A percentile compares a stretch with the other conserved stretches of the same genome.
phyloP scores from a whole-genome alignment of 1,139 yeast genomes.

The Suhomyces taliae region DNA sequence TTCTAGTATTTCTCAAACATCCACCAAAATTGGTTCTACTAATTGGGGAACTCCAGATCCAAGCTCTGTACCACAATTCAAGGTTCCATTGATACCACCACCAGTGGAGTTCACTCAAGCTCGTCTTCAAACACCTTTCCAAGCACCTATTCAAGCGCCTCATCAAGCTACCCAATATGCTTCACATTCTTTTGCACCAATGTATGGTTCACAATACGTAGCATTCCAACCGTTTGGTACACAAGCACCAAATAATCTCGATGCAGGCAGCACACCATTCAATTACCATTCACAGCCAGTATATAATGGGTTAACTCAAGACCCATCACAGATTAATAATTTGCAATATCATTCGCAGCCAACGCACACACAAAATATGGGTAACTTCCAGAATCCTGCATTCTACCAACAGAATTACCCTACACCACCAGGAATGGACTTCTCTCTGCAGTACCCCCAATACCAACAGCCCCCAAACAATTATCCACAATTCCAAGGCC shows the following conservation, averaged over 20 bases:
- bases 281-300: constrained; percentile 5
- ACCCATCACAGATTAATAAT: too few species aligned
- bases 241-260: constrained; percentile 2
- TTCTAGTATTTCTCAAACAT: background rate
- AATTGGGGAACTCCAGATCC: constrained; percentile 3
- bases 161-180: constrained; percentile 5
- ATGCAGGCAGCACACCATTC: constrained; percentile 12
- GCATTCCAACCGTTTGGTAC: constrained; percentile 6
- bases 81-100: constrained; percentile 1
- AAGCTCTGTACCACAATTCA: constrained; percentile 1
- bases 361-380: background rate
- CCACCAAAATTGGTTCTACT: background rate
- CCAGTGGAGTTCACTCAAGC: background rate
- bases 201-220: background rate
- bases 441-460: background rate
- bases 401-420: background rate
- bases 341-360: background rate
- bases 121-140: constrained; percentile 1
- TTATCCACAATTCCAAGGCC: background rate
- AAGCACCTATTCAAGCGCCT: constrained; percentile 1
- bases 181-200: background rate
- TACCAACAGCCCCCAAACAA: background rate
- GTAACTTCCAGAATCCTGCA: background rate
- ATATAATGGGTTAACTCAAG: background rate
- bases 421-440: background rate